Percentiles rank a stretch among this genome's conserved stretches.
phyloP scores from a whole-genome alignment of 495 filamentous ascomycete species.

The Penicillium lagena region DNA sequence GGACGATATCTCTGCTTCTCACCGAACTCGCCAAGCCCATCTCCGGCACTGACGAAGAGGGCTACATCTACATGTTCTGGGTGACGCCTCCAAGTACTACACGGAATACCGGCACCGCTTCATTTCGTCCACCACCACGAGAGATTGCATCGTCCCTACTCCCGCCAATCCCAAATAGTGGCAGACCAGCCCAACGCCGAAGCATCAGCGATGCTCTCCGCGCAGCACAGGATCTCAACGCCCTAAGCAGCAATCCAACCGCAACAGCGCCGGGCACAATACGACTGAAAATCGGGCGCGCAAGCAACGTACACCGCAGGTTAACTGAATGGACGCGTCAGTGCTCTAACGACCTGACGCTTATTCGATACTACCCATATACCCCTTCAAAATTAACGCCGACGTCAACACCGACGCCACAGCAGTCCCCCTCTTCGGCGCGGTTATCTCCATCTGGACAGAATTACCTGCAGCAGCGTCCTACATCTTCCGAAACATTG shows the following conservation, averaged over 20 bases:
- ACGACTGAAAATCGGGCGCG: conserved; percentile 86
- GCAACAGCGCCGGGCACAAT: conserved; percentile 41
- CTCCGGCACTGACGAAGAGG: conserved; percentile 69
- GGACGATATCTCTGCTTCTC: conserved; percentile 59
- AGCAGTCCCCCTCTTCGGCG: conserved; percentile 16
- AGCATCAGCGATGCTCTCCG: conserved; percentile 60
- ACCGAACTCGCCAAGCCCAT: conserved; percentile 79
- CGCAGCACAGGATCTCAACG: conserved; percentile 44
- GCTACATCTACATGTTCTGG: conserved; percentile 99
- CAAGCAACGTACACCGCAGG: conserved; percentile 83
- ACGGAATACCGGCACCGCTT: conserved; percentile 12
- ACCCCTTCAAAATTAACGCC: conserved; percentile 44
- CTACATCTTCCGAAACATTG: background rate
- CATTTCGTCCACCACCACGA: conserved; percentile 36
- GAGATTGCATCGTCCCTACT: conserved; percentile 57
- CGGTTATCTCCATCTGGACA: conserved; percentile 1
- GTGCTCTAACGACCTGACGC: conserved; percentile 78
- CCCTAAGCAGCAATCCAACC: conserved; percentile 26
- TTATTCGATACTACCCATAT: conserved; percentile 92
- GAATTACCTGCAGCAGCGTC: too few species aligned
- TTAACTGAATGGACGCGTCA: conserved; percentile 90
- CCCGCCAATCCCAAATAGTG: conserved; percentile 25
- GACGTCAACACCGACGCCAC: conserved; percentile 1
- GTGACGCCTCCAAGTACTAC: conserved; percentile 50
- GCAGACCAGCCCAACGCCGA: conserved; percentile 39